Base-by-base conservation (phyloP, 495 filamentous ascomycete genomes). In the Aspergillus haitiensis region DNA sequence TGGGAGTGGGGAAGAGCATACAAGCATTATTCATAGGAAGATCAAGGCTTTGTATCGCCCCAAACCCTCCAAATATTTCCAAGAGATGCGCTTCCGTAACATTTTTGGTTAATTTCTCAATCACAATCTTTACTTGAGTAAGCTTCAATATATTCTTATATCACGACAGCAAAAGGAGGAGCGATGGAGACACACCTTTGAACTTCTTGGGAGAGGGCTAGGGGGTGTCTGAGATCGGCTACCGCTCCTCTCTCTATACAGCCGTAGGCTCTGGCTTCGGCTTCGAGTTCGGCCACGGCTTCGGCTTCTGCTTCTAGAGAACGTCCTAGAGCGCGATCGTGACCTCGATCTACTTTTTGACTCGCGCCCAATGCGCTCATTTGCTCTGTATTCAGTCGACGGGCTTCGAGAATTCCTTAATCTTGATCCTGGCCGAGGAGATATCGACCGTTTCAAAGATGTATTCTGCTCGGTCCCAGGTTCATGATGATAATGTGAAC, bases 41-140 rank as follows among this genome's bases (percentile, higher is more conserved):
- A 61, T 97, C 92, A 13, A 99, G 69, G 58, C 91, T 87, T 59
- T 87, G 81, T 60, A 99, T 97, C 7, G 84, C 79, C 34, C 94
- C 94, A 74, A 93, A 99, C 40, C 82, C 79, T 15, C 89, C 88
- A 70, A 99, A 99, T 52, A 99, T 96, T 65, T 99, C 94, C 40
- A 83, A 82, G 7, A 99, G 79, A 68, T 98, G 93, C 31, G 80
- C 82, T 64, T 92, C 91, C 52, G 88, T 93, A 63, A 99, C 86
- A 70, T 97, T 99, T 68, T 96, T 97, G 5, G 93, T 95, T 65
- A 98, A 81, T 68, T 94, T 95, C 75, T 98, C 95, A 35, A 98
- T 88, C 13, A 98, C 91, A 60, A 98, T 92, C 91, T 98, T 65
- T 37, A 47, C 31, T 48, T 2, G 50, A 8, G 56, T 64, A 21